Conservation (phyloP, 1,139 yeast species). For the Suzukiozyma palmioleophila region DNA sequence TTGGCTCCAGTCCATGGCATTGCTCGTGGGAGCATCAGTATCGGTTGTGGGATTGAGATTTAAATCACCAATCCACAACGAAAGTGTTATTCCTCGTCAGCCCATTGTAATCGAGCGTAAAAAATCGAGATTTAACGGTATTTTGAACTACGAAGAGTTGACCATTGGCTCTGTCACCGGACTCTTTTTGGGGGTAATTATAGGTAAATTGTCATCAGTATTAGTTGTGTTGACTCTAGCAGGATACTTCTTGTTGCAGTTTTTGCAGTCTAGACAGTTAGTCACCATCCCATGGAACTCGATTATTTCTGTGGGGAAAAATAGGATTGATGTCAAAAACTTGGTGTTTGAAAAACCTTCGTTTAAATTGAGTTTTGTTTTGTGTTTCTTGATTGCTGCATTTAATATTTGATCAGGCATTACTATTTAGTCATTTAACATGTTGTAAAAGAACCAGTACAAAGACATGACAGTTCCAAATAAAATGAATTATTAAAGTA, state of each 20-base stretch:
- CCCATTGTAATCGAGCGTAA: not conserved
- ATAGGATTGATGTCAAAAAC: constrained; percentile 44
- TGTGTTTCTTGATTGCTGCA: constrained; percentile 63
- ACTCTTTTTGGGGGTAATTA: constrained; percentile 53
- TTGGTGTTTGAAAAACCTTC: constrained; percentile 60
- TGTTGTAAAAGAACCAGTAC: too few species aligned
- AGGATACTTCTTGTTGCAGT: constrained; percentile 50
- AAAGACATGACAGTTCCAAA: too few species aligned
- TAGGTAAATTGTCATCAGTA: constrained; percentile 62
- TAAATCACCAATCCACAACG: not conserved
- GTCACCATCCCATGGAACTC: constrained; percentile 48
- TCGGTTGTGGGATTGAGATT: not conserved
- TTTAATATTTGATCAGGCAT: constrained; percentile 36
- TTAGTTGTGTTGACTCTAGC: constrained; percentile 51
- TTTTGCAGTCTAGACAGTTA: constrained; percentile 55
- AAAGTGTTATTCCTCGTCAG: not conserved
- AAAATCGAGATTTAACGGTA: constrained; percentile 28
- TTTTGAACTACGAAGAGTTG: constrained; percentile 58
- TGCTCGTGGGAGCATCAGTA: constrained; percentile 1
- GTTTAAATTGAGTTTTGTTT: constrained; percentile 57
- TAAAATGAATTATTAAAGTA: too few species aligned
- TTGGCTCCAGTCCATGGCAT: not conserved
- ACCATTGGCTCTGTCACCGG: constrained; percentile 69
- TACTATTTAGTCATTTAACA: not conserved
- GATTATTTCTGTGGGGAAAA: constrained; percentile 41